Conservation (phyloP, 2,329 filamentous ascomycete species). For the Periconia macrospinosa region DNA sequence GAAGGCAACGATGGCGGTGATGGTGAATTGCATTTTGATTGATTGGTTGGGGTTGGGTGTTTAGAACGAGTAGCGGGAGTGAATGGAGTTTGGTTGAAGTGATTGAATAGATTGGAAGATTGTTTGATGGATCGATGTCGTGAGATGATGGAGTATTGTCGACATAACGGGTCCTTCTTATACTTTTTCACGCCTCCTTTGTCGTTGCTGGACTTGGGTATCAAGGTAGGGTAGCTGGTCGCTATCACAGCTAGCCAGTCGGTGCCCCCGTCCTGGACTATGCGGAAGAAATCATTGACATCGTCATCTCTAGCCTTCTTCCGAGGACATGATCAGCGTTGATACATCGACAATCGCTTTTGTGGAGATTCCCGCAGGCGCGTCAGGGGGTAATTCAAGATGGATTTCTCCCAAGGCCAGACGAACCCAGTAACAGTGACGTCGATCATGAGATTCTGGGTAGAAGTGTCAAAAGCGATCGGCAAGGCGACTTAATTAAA, state of each 20-base stretch:
- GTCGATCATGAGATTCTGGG: constrained; percentile 34
- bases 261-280: not conserved
- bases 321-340: constrained; percentile 23
- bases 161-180: constrained; percentile 29
- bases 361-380: constrained; percentile 10
- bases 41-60: constrained; percentile 6
- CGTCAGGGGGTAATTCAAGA: constrained; percentile 20
- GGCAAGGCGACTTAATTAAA: constrained; percentile 20
- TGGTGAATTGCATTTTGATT: constrained; percentile 40
- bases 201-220: too few relatives aligned
- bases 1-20: constrained; percentile 29
- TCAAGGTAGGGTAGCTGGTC: too few relatives aligned
- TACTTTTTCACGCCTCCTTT: constrained; percentile 19
- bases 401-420: constrained; percentile 8
- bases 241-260: too few relatives aligned
- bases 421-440: constrained; percentile 17
- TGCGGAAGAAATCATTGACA: constrained; percentile 7
- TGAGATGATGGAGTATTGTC: constrained; percentile 25
- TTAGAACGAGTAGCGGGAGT: constrained; percentile 10
- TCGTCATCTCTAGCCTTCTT: constrained; percentile 27
- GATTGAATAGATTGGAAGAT: constrained; percentile 10
- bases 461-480: constrained; percentile 19
- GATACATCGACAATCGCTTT: constrained; percentile 11
- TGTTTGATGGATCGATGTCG: constrained; percentile 16
- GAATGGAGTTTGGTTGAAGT: constrained; percentile 6